phyloP scores from a whole-genome alignment of 2,329 filamentous ascomycete species.

The Colletotrichum somersetense region DNA sequence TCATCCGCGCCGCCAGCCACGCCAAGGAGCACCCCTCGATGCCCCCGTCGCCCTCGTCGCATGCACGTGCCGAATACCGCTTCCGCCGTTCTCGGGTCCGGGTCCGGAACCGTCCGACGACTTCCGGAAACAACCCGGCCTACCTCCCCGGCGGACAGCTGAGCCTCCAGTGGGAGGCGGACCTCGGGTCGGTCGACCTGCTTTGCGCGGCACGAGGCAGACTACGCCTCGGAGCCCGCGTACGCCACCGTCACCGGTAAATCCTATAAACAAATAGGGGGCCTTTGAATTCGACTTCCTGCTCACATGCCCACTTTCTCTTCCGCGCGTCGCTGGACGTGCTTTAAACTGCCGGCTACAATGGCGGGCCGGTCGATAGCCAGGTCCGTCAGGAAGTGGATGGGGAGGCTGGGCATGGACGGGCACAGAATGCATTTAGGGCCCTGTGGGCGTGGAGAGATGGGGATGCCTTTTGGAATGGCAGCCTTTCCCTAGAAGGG shows the following conservation, averaged over 20 bases:
- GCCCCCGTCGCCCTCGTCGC: no score
- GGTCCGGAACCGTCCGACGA: background rate
- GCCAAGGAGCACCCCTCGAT: no score
- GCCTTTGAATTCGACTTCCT: no score
- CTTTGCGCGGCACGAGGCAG: background rate
- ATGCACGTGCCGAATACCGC: no score
- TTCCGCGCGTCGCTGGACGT: background rate
- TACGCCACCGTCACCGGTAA: background rate
- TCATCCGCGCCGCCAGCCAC: no score
- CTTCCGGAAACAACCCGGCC: background rate
- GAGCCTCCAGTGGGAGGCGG: background rate
- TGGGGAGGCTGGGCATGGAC: background rate
- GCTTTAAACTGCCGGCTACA: slow-evolving; percentile 7
- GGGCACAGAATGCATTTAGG: background rate
- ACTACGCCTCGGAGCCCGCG: background rate
- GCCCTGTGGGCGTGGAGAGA: background rate
- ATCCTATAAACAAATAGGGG: no score
- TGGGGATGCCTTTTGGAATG: no score
- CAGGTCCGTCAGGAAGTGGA: background rate
- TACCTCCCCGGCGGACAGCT: no score
- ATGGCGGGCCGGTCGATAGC: background rate
- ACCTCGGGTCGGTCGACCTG: background rate
- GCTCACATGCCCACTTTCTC: background rate
- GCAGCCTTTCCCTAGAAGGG: no score
- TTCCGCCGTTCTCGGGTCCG: no score